Evolutionary conservation across 306 rosid species (phyloP).

Genomic region (cucumber (Cucumis sativus)): DNA sequence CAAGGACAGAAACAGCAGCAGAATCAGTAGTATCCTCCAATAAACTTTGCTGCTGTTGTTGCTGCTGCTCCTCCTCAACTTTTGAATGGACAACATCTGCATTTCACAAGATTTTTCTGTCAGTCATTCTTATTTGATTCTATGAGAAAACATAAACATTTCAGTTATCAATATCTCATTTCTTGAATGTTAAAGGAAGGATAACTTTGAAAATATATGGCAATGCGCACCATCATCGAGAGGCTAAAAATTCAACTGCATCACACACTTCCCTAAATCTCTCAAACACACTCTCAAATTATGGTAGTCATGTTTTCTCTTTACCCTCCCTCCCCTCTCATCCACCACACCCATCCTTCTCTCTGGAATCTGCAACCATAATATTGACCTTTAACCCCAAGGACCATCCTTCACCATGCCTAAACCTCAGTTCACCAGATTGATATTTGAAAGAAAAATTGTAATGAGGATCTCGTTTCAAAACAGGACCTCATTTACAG

Average conservation of each 20-base stretch:
- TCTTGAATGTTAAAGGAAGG: neutral
- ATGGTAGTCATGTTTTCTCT: neutral
- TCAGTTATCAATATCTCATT: neutral
- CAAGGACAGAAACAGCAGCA: conserved; percentile 42
- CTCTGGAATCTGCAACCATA: neutral
- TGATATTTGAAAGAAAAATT: neutral
- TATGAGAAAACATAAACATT: neutral
- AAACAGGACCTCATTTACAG: no score
- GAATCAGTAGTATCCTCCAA: conserved; percentile 60
- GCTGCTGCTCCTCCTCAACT: conserved; percentile 74
- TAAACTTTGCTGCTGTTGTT: conserved; percentile 51
- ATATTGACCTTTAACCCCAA: neutral
- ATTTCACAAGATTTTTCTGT: conserved; percentile 11
- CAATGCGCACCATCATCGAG: neutral
- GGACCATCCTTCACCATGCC: neutral
- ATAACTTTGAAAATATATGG: neutral
- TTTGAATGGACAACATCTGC: conserved; percentile 54
- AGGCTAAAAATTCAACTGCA: neutral
- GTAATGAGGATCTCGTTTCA: neutral
- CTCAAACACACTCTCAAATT: neutral
- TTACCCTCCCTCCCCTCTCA: neutral
- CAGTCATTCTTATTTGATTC: neutral
- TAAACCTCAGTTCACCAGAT: neutral
- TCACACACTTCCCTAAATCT: neutral
- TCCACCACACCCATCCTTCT: neutral